These are phyloP conservation scores for Colletotrichum tamarilloi DNA, from an alignment of 2,329 filamentous ascomycete genomes.

Conservation along the genomic window DNA sequence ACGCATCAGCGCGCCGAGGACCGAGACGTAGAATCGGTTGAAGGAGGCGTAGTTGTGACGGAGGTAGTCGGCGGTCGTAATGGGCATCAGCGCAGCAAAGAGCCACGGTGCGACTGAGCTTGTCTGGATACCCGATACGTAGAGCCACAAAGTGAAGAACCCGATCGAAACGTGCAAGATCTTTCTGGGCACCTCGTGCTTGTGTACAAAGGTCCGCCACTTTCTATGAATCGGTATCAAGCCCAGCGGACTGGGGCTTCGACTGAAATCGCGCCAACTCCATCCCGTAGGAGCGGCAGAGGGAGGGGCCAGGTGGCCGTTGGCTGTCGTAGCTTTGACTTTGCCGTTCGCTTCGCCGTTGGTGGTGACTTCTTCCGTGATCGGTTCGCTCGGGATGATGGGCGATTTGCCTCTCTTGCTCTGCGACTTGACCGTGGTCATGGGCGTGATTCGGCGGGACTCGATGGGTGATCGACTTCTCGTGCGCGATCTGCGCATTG, in stretches of 20 bases:
- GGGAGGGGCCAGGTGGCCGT: slow-evolving; percentile 77
- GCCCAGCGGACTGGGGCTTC: slow-evolving; percentile 91
- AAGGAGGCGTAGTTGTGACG: slow-evolving; percentile 85
- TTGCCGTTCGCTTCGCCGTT: slow-evolving; percentile 40
- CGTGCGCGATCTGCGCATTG: slow-evolving; percentile 72
- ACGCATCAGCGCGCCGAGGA: slow-evolving; percentile 92
- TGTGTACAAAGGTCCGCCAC: slow-evolving; percentile 93
- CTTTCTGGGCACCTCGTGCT: slow-evolving; percentile 96
- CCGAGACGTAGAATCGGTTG: slow-evolving; percentile 87
- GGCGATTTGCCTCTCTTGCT: slow-evolving; percentile 45
- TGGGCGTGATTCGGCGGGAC: slow-evolving; percentile 60
- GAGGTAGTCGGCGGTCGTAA: slow-evolving; percentile 82
- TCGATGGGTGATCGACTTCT: slow-evolving; percentile 77
- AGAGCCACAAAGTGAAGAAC: slow-evolving; percentile 90
- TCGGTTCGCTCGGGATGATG: slow-evolving; percentile 35
- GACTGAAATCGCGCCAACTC: slow-evolving; percentile 88
- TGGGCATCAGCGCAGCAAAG: slow-evolving; percentile 83
- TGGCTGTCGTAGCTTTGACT: slow-evolving; percentile 49
- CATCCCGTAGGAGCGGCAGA: slow-evolving; percentile 69
- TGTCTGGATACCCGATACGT: slow-evolving; percentile 82
- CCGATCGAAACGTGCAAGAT: slow-evolving; percentile 95
- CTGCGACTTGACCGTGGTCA: slow-evolving; percentile 61
- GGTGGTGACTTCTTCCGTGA: slow-evolving; percentile 38
- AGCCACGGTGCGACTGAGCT: slow-evolving; percentile 85
- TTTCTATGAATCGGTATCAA: slow-evolving; percentile 95